Conservation (phyloP, 306 rosid species). For the Vigna angularis region DNA sequence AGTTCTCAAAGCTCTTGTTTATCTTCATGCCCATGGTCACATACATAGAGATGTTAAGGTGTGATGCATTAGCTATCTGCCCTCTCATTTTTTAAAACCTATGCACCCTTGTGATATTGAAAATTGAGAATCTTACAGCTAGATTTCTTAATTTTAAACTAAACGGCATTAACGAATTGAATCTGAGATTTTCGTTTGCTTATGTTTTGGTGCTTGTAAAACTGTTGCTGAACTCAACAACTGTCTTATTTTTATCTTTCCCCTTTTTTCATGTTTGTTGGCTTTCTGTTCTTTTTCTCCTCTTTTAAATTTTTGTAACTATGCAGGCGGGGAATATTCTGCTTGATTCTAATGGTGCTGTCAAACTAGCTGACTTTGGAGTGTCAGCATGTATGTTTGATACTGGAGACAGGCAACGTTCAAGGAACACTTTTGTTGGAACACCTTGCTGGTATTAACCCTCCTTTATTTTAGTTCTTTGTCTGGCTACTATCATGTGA, state of each 20-base stretch:
- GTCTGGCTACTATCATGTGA: constrained; percentile 15
- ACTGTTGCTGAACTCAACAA: constrained; percentile 16
- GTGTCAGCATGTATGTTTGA: constrained; percentile 97
- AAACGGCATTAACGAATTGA: constrained; percentile 15
- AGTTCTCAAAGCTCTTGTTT: constrained; percentile 94
- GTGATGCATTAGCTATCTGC: constrained; percentile 26
- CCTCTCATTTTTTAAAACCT: constrained; percentile 13
- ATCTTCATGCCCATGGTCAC: constrained; percentile 93
- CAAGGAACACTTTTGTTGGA: constrained; percentile 98
- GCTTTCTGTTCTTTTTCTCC: constrained; percentile 21
- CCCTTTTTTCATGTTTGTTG: constrained; percentile 24
- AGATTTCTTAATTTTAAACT: constrained; percentile 32
- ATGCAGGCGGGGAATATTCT: constrained; percentile 95
- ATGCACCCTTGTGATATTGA: constrained; percentile 33
- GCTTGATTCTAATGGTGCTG: constrained; percentile 81
- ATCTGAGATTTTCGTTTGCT: constrained; percentile 32
- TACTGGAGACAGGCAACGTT: constrained; percentile 90
- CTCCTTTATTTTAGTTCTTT: constrained; percentile 23
- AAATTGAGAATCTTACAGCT: constrained; percentile 13
- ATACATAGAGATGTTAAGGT: constrained; percentile 99
- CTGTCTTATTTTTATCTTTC: constrained; percentile 30
- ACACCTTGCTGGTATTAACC: constrained; percentile 92
- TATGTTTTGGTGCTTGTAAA: constrained; percentile 41
- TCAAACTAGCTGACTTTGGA: constrained; percentile 98
- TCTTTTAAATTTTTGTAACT: constrained; percentile 40